Percentiles rank a stretch among this genome's conserved stretches.
phyloP scores from a whole-genome alignment of 345 rosid genomes.

The Theobroma cacao region DNA sequence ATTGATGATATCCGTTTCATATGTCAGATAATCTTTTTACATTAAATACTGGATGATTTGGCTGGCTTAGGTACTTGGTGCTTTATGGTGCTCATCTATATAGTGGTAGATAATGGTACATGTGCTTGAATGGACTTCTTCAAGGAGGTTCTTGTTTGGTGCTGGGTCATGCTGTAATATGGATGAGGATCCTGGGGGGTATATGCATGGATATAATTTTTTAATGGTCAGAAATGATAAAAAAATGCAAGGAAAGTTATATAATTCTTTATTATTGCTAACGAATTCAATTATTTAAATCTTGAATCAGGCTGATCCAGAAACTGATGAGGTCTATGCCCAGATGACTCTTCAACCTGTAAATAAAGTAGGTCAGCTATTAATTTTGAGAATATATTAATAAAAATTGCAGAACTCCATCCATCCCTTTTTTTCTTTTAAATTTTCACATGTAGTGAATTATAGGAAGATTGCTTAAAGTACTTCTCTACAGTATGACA shows the following conservation, averaged over 20 bases:
- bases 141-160: neutral
- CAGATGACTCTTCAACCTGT: constrained; percentile 85
- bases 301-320: constrained; percentile 61
- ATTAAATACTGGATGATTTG: neutral
- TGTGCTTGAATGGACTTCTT: neutral
- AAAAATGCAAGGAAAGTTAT: neutral
- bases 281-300: neutral
- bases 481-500: constrained; percentile 60
- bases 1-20: neutral
- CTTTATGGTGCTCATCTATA: neutral
- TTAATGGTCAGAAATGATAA: neutral
- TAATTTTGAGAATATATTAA: neutral
- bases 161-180: neutral
- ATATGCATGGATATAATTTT: neutral
- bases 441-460: neutral
- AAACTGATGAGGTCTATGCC: constrained; percentile 78
- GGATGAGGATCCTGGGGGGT: neutral
- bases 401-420: neutral
- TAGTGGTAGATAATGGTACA: neutral
- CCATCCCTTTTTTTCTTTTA: neutral
- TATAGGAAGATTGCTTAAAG: constrained; percentile 11
- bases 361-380: constrained; percentile 64
- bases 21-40: constrained; percentile 4
- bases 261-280: neutral
- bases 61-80: neutral